Evolutionary conservation across 163 green algal genomes (phyloP), one percentile per base, ranked within the genome.

Genomic region (Scenedesmus sp.): DNA sequence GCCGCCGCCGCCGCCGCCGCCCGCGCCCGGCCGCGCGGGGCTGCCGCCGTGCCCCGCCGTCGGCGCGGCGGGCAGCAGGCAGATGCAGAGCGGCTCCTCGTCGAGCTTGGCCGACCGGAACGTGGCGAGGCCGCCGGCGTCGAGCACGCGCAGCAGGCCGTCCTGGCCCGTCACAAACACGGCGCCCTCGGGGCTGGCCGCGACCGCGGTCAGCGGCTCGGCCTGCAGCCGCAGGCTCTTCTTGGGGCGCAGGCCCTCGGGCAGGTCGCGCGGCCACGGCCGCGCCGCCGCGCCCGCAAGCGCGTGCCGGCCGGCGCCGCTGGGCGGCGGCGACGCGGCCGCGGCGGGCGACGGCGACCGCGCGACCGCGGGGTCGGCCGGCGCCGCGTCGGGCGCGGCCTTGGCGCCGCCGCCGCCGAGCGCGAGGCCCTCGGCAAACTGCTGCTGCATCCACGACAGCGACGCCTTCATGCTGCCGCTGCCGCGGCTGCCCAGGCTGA

Each of bases 41-140:
- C n/a, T n/a, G n/a, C 33, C 22, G 28, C 75, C 44, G 11, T 70
- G 75, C 50, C 51, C n/a, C 28, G 44, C 47, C 29, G 54, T 31
- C 17, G 18, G 22, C 11, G 56, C 50, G 39, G 74, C 24, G 18
- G 78, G 80, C 62, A 93, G 72, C 57, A 93, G 70, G 36, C 80
- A 83, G 26, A 94, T 48, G 42, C 83, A 91, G 26, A 95, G 73
- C 4, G 92, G 82, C 34, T 92, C 82, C 14, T 83, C 83, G 1
- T 88, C 71, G 14, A 94, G 47, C 50, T 87, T 78, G 0, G 75
- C 82, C 15, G 88, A 87, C 15, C 72, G 22, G 10, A 51, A 6
- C 29, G 66, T 58, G 24, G 39, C 26, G 1, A 66, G 60, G 29
- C 53, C 58, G 15, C 39, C n/a, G 26, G 83, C 47, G 1, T 75